A percentile compares a stretch with the other conserved stretches of the same genome.
Conservation (phyloP, 139 green algal species). For the Zygnema circumcarinatum region DNA sequence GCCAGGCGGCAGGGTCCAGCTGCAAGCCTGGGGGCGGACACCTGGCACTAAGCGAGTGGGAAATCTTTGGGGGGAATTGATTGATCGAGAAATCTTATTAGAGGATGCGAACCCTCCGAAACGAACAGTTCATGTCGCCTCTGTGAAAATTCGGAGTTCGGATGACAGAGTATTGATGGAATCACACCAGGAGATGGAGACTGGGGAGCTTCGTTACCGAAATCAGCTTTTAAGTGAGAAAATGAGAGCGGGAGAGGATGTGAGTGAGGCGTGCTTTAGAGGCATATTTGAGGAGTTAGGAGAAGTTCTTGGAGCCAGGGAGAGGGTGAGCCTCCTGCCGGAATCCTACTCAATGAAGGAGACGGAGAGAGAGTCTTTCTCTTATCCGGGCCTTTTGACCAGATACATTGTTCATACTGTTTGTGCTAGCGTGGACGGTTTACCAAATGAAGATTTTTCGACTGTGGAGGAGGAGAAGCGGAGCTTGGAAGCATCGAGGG, state of each 20-base stretch:
- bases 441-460: conserved; percentile 31
- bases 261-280: conserved; percentile 43
- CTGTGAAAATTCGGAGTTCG: conserved; percentile 36
- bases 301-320: conserved; percentile 15
- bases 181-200: conserved; percentile 55
- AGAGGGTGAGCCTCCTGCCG: conserved; percentile 22
- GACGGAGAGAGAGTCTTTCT: conserved; percentile 56
- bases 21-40: conserved; percentile 39
- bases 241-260: conserved; percentile 45
- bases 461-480: conserved; percentile 49
- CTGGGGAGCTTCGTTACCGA: conserved; percentile 23
- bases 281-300: conserved; percentile 58
- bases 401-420: conserved; percentile 54
- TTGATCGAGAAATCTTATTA: conserved; percentile 48
- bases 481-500: neutral
- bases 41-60: conserved; percentile 46
- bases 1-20: conserved; percentile 29
- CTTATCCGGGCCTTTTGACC: conserved; percentile 48
- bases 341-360: conserved; percentile 50
- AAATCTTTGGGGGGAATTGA: conserved; percentile 54
- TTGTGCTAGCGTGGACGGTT: conserved; percentile 11
- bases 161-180: conserved; percentile 41
- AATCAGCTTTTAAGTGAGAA: conserved; percentile 57
- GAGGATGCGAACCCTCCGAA: conserved; percentile 43
- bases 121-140: conserved; percentile 49